phyloP scores from a whole-genome alignment of 495 filamentous ascomycete species.

The Xylaria castorea region DNA sequence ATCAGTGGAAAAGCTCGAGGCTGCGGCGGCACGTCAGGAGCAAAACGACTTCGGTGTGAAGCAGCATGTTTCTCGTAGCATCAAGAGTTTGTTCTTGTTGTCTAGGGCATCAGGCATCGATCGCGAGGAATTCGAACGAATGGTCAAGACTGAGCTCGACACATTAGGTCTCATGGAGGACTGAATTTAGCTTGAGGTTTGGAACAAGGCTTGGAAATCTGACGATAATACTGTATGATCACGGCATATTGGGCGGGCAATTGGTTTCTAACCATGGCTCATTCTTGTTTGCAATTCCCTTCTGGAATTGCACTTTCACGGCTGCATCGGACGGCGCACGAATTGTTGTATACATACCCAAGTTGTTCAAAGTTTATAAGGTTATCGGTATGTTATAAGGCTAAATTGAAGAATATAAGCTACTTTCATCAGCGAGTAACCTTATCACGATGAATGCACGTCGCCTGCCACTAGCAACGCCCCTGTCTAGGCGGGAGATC shows the following conservation, averaged over 20 bases:
- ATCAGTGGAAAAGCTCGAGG: slow-evolving; percentile 71
- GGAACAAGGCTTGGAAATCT: not conserved
- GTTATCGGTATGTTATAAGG: not conserved
- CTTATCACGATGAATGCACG: not conserved
- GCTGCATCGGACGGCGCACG: slow-evolving; percentile 29
- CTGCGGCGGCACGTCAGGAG: slow-evolving; percentile 66
- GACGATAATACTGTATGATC: slow-evolving; percentile 6
- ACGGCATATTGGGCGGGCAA: slow-evolving; percentile 1
- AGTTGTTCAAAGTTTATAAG: not conserved
- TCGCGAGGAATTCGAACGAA: slow-evolving; percentile 78
- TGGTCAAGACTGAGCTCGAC: slow-evolving; percentile 82
- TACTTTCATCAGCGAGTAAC: not conserved
- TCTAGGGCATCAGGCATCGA: slow-evolving; percentile 82
- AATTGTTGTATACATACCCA: slow-evolving; percentile 18
- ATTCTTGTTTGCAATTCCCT: slow-evolving; percentile 12
- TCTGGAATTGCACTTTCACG: not conserved
- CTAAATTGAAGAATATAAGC: slow-evolving; percentile 17
- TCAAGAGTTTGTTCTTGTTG: slow-evolving; percentile 87
- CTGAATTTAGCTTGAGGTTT: slow-evolving; percentile 44
- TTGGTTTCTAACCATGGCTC: not conserved
- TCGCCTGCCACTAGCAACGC: not conserved
- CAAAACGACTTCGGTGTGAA: slow-evolving; percentile 80
- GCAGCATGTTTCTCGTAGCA: slow-evolving; percentile 85
- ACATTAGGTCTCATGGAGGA: slow-evolving; percentile 77
- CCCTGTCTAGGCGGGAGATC: not conserved